Evolutionary conservation across 2,329 filamentous ascomycete species (phyloP).

Genomic region (Nigrograna mackinnonii): DNA sequence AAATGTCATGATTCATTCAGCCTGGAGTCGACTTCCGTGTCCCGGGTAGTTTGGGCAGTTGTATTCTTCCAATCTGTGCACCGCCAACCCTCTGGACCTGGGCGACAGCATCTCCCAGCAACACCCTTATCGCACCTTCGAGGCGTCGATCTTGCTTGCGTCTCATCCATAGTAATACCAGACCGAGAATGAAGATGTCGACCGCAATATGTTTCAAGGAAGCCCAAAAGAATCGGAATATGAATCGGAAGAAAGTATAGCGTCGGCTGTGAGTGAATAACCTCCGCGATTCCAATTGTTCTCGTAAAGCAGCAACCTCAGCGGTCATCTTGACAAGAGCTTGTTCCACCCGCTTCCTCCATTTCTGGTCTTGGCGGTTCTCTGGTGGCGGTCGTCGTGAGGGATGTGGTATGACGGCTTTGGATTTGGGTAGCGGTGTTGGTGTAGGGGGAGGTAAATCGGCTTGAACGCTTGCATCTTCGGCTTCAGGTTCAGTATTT

Average conservation of each 20-base stretch:
- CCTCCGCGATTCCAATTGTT: conserved; percentile 81
- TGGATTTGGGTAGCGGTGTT: conserved; percentile 4
- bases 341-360: conserved; percentile 81
- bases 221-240: conserved; percentile 61
- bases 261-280: conserved; percentile 70
- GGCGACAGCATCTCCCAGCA: conserved; percentile 54
- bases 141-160: conserved; percentile 70
- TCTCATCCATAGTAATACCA: conserved; percentile 74
- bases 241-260: conserved; percentile 60
- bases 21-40: conserved; percentile 15
- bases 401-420: conserved; percentile 16
- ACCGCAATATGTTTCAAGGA: conserved; percentile 73
- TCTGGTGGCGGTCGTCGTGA: conserved; percentile 12
- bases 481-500: conserved; percentile 23
- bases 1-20: no score
- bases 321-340: conserved; percentile 88
- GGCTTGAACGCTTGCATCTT: conserved; percentile 16
- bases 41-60: conserved; percentile 24
- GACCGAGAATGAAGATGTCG: conserved; percentile 67
- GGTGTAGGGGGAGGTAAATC: conserved; percentile 10
- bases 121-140: conserved; percentile 73
- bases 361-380: conserved; percentile 56
- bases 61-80: conserved; percentile 23
- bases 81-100: conserved; percentile 39
- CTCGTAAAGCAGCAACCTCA: conserved; percentile 87